Base-by-base conservation (phyloP, 768 basidiomycete genomes). In the Cystobasidium tubakii region DNA sequence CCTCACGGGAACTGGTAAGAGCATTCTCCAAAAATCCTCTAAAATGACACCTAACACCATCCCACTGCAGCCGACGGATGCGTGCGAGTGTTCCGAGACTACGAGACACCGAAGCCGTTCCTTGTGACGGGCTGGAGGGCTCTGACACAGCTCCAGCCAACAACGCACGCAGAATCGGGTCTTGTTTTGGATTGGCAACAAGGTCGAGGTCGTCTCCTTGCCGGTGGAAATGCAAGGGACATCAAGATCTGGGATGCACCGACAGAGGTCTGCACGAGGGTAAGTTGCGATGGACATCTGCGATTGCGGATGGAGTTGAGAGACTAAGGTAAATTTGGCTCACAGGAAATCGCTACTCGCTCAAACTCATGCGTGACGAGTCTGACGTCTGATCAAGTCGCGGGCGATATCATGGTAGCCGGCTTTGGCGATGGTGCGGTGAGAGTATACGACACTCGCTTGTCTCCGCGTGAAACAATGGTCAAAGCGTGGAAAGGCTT, bases 191-290 rank as follows among this genome's bases (percentile, higher is more conserved):
- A 95, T 74, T 99, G 96, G 96, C 91, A 90, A 79, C 95, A 97
- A 82, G 84, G 86, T 1, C 85, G 88, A 29, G 96, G 94, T 0
- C 87, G 87, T 31, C 82, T 98, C 39, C 83, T 97, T n/a, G 87
- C 92, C 31, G 91, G 91, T 12, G 96, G 95, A 1, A 95, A 98
- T 82, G 89, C 91, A 43, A 87, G 88, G 73, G 87, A 88, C 44
- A 89, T 99, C 75, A 86, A 92, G 73, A 85, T 93, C 2, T 99
- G 96, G 96, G 94, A 99, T 80, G 95, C 93, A 10, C 88, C 91
- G 76, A 89, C 90, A 1, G 96, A 87, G 85, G 29, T 86, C 87
- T 83, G 88, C 54, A 80, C 89, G 83, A 65, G 63, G 34, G 63
- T 65, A 91, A 92, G 77, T 54, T 76, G n/a, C n/a, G n/a, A 87